Conservation (phyloP, 148 eudicot species). For the Talinum fruticosum region DNA sequence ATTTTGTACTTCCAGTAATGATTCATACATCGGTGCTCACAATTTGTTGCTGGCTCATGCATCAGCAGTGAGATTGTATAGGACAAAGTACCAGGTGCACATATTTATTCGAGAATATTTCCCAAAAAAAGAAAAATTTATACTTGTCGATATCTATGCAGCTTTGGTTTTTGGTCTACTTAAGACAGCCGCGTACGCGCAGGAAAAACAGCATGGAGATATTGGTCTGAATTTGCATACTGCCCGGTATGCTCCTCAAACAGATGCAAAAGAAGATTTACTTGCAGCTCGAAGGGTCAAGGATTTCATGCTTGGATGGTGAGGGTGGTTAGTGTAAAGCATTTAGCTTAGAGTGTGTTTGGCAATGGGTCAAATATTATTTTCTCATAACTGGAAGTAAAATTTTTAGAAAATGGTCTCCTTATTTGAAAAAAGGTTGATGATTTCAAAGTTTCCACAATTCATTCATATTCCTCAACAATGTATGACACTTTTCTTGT, state of each 20-base stretch:
- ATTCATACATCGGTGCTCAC: conserved; percentile 54
- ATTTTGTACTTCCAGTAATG: conserved; percentile 40
- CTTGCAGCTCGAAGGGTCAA: conserved; percentile 13
- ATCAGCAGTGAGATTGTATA: conserved; percentile 38
- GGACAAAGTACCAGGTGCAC: conserved; percentile 61
- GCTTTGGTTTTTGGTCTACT: too few relatives aligned
- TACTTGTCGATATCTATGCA: too few relatives aligned
- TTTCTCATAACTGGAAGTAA: too few relatives aligned
- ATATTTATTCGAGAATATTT: background rate
- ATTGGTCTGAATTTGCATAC: conserved; percentile 25
- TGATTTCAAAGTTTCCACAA: too few relatives aligned
- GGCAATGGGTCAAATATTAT: too few relatives aligned
- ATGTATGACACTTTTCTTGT: too few relatives aligned
- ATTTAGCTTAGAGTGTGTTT: too few relatives aligned
- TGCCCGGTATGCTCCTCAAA: conserved; percentile 6
- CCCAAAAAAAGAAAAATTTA: background rate
- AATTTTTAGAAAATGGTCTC: too few relatives aligned
- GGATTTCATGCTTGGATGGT: conserved; percentile 25
- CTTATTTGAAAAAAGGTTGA: too few relatives aligned
- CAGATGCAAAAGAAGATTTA: conserved; percentile 18
- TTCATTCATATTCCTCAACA: too few relatives aligned
- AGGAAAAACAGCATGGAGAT: conserved; percentile 25
- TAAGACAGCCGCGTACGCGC: too few relatives aligned
- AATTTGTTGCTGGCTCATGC: conserved; percentile 60
- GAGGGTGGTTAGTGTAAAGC: too few relatives aligned